Conservation (phyloP, 2,329 filamentous ascomycete genomes). For the Pseudopithomyces maydicus region DNA sequence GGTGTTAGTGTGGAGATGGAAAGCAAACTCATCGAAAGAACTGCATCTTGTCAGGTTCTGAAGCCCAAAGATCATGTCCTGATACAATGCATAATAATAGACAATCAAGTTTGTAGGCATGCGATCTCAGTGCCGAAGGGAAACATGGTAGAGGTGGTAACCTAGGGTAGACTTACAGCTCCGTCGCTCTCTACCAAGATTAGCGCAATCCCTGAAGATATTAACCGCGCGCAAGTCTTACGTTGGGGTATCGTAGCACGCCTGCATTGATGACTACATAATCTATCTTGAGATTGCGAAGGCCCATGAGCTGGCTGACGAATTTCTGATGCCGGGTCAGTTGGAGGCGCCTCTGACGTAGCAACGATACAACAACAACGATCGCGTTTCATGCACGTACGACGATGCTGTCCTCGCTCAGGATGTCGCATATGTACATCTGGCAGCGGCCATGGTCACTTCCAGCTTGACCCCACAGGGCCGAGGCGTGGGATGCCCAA, state of each 20-base stretch:
- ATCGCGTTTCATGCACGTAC: conserved; percentile 23
- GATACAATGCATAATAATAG: no score
- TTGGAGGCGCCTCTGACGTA: not conserved
- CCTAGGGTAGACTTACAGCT: conserved; percentile 48
- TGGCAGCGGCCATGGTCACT: conserved; percentile 53
- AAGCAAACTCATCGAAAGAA: conserved; percentile 58
- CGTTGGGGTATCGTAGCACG: conserved; percentile 61
- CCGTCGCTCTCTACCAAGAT: conserved; percentile 54
- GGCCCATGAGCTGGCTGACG: conserved; percentile 45
- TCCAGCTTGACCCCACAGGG: conserved; percentile 49
- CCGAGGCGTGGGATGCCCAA: conserved; percentile 46
- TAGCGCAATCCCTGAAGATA: conserved; percentile 18
- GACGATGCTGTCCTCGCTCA: conserved; percentile 57
- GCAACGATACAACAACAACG: not conserved
- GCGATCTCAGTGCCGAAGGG: conserved; percentile 8
- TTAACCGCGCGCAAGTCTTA: conserved; percentile 40
- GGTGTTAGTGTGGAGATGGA: conserved; percentile 63
- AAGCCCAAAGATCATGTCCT: not conserved
- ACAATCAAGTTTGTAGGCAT: not conserved
- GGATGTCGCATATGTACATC: conserved; percentile 59
- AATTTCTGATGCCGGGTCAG: conserved; percentile 46
- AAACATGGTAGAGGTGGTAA: conserved; percentile 10
- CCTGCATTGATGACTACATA: conserved; percentile 63
- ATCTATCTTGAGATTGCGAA: conserved; percentile 54
- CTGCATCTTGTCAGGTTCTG: conserved; percentile 31